Base-by-base conservation (phyloP, 306 rosid species). In the Vigna mungo region DNA sequence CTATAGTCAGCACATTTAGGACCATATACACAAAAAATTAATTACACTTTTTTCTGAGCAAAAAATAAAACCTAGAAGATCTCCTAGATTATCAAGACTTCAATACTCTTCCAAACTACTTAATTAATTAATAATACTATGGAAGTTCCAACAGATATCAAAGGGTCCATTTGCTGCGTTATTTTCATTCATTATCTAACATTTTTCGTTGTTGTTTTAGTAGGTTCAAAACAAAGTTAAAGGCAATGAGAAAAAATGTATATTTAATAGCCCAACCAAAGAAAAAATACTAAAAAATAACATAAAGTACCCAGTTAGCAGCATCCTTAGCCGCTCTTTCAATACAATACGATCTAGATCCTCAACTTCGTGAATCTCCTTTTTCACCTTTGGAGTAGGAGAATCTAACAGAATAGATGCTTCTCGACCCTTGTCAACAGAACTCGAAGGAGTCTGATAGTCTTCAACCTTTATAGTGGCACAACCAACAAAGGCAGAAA, bases 271-370 rank as follows among this genome's bases (percentile, higher is more conserved):
- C 71, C 62, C 66, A 52, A 46, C n/a, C 64, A 46, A 37, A 82
- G 43, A 71, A 66, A 55, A 72, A 44, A 56, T 49, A 53, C 73
- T 30, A 70, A 77, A 69, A 68, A 36, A 63, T 44, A 60, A 77
- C 75, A 58, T 74, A 72, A 14, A 62, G 77, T 82, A 91, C 98
- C 95, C 86, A 54, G 88, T 81, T 55, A 85, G 86, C 32, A 91
- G 88, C 85, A 90, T 86, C 85, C 83, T 89, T 76, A 54, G 85
- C 65, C 98, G 86, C 85, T 92, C 91, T 78, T 81, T 85, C 87
- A 94, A 63, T 7, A 76, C 74, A 72, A 94, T 56, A 75, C 90
- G 94, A 76, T 90, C 97, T 65, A 90, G 79, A 69, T 69, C 86
- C 85, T 85, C 97, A 67, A 25, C 84, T 73, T 75, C 84, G 44